A percentile compares a stretch with the other conserved stretches of the same genome.
Evolutionary conservation across 345 rosid genomes (phyloP).

Genomic region (Rhizophora apiculata): DNA sequence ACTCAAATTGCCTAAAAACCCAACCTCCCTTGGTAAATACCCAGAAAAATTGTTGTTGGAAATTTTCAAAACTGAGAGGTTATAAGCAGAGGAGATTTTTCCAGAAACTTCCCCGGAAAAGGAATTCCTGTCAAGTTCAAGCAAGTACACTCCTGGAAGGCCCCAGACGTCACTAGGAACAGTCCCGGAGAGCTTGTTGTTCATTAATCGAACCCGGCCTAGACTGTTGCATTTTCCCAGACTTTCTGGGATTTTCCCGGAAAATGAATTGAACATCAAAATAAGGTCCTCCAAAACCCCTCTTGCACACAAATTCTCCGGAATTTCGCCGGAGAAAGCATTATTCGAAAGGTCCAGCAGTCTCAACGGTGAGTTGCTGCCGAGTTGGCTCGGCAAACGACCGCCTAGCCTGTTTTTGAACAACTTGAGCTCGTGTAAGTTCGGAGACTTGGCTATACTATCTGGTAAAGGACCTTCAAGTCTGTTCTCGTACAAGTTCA

Average conservation of each 20-base stretch:
- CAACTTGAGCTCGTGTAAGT: slow-evolving; percentile 55
- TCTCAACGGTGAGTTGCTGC: slow-evolving; percentile 50
- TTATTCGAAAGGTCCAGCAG: slow-evolving; percentile 62
- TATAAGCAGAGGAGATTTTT: slow-evolving; percentile 50
- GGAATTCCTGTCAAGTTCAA: slow-evolving; percentile 59
- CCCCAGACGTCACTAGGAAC: slow-evolving; percentile 76
- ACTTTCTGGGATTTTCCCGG: slow-evolving; percentile 57
- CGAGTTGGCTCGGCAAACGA: slow-evolving; percentile 57
- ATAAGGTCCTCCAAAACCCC: slow-evolving; percentile 52
- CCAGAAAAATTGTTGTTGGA: slow-evolving; percentile 65
- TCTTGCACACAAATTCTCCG: slow-evolving; percentile 51
- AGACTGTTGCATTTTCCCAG: slow-evolving; percentile 64
- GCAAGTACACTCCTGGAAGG: slow-evolving; percentile 52
- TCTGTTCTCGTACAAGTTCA: slow-evolving; percentile 59
- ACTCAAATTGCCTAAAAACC: slow-evolving; percentile 39
- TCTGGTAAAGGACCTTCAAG: slow-evolving; percentile 69
- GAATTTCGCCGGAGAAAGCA: slow-evolving; percentile 58
- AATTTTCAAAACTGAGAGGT: slow-evolving; percentile 57
- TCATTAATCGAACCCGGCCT: slow-evolving; percentile 54
- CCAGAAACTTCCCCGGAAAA: slow-evolving; percentile 51
- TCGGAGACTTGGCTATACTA: slow-evolving; percentile 52
- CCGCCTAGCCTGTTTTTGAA: slow-evolving; percentile 75
- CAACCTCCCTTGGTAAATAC: slow-evolving; percentile 52
- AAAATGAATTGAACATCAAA: slow-evolving; percentile 61
- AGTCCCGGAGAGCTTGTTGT: slow-evolving; percentile 52